phyloP scores from a whole-genome alignment of 2,329 filamentous ascomycete genomes.

The Monosporascus sp. region DNA sequence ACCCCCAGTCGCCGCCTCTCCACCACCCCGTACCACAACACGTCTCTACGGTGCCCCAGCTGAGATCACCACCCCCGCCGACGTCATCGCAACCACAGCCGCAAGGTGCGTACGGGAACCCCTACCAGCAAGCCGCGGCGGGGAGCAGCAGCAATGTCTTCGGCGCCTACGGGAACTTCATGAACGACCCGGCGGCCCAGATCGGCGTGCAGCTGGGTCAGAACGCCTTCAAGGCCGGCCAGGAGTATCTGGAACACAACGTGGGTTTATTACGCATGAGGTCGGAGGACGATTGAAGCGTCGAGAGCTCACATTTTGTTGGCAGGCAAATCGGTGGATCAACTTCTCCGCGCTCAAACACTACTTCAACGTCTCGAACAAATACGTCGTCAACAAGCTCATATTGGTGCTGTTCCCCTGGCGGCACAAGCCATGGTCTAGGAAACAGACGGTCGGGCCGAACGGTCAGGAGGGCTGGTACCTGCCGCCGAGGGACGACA shows the following conservation, averaged over 20 bases:
- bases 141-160: constrained; percentile 51
- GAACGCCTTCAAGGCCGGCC: constrained; percentile 83
- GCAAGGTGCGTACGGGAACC: constrained; percentile 64
- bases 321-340: constrained; percentile 65
- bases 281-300: background rate
- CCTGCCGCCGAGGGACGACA: constrained; percentile 85
- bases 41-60: constrained; percentile 94
- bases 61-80: constrained; percentile 87
- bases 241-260: constrained; percentile 94
- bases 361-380: constrained; percentile 99
- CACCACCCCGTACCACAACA: constrained; percentile 98
- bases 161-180: constrained; percentile 82
- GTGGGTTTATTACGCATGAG: constrained; percentile 44
- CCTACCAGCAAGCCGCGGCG: constrained; percentile 61
- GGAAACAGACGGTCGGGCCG: constrained; percentile 72
- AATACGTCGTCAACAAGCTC: constrained; percentile 90
- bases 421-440: constrained; percentile 96
- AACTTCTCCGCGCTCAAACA: constrained; percentile 92
- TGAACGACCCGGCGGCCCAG: constrained; percentile 92
- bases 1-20: constrained; percentile 85
- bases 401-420: constrained; percentile 93
- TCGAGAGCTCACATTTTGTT: constrained; percentile 3
- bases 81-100: constrained; percentile 63
- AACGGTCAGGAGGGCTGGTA: constrained; percentile 72
- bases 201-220: constrained; percentile 93